Conservation (phyloP, 495 filamentous ascomycete genomes). For the Tuber microsphaerosporum region DNA sequence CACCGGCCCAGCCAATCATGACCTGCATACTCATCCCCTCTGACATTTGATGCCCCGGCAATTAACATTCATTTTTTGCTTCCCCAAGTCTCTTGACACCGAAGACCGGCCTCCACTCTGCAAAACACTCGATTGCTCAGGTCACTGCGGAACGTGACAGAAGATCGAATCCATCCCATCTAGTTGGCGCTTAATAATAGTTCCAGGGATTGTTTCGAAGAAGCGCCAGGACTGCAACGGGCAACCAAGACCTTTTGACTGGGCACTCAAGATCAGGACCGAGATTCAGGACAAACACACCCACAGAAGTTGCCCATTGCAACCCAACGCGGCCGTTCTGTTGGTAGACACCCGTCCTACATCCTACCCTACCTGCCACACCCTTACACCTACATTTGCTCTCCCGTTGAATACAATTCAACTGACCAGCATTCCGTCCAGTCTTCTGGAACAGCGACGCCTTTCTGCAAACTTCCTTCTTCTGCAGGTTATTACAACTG, state of each 20-base stretch:
- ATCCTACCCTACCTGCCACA: background rate
- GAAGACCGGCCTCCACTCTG: background rate
- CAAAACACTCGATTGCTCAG: constrained; percentile 13
- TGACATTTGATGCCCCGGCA: constrained; percentile 16
- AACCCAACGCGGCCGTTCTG: constrained; percentile 4
- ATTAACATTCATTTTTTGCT: constrained; percentile 17
- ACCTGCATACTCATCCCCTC: constrained; percentile 12
- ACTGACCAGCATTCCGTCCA: constrained; percentile 34
- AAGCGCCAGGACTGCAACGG: constrained; percentile 35
- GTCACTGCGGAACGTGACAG: constrained; percentile 33
- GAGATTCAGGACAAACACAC: background rate
- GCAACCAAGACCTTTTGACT: constrained; percentile 25
- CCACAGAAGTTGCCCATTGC: background rate
- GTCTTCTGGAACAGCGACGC: constrained; percentile 39
- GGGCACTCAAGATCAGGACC: background rate
- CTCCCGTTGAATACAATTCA: constrained; percentile 21
- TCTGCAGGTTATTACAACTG: constrained; percentile 33
- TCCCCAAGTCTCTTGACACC: background rate
- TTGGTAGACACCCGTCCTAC: constrained; percentile 1
- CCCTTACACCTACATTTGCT: background rate
- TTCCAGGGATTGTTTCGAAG: constrained; percentile 39
- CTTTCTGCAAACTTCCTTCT: constrained; percentile 21
- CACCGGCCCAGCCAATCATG: constrained; percentile 23
- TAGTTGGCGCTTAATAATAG: constrained; percentile 39
- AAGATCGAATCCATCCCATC: constrained; percentile 34